Conservation (phyloP, 2,329 filamentous ascomycete genomes). For the Aureobasidium pullulans region DNA sequence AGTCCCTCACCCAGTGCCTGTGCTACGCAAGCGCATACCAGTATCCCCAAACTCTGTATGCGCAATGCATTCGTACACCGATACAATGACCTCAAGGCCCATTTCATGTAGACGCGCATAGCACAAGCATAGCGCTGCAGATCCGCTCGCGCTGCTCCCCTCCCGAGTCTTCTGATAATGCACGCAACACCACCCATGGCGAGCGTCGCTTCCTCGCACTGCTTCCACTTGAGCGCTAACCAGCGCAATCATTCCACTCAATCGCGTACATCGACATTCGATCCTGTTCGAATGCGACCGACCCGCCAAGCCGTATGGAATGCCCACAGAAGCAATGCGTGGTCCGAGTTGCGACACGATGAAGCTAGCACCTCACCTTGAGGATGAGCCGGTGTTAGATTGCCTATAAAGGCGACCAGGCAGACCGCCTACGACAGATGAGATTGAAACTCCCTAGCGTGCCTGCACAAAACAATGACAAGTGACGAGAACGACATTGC, state of each 20-base stretch:
- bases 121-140: constrained; percentile 11
- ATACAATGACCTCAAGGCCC: constrained; percentile 5
- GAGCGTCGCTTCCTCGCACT: constrained; percentile 1
- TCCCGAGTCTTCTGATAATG: background rate
- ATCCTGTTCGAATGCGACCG: background rate
- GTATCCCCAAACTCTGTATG: background rate
- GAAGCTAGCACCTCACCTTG: constrained; percentile 10
- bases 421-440: background rate
- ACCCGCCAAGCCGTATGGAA: constrained; percentile 9
- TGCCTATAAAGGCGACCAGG: background rate
- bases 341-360: constrained; percentile 6
- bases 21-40: constrained; percentile 10
- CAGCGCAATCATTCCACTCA: constrained; percentile 1
- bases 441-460: background rate
- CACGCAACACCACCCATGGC: background rate
- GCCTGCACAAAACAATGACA: background rate
- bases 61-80: constrained; percentile 11
- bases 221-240: background rate
- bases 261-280: background rate
- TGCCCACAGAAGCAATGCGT: constrained; percentile 7
- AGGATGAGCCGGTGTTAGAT: background rate
- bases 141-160: constrained; percentile 7
- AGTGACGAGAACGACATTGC: constrained; percentile 5
- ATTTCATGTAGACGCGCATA: constrained; percentile 3
- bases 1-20: background rate